phyloP scores from a whole-genome alignment of 805 yeast genomes.

The Lachancea sp. region DNA sequence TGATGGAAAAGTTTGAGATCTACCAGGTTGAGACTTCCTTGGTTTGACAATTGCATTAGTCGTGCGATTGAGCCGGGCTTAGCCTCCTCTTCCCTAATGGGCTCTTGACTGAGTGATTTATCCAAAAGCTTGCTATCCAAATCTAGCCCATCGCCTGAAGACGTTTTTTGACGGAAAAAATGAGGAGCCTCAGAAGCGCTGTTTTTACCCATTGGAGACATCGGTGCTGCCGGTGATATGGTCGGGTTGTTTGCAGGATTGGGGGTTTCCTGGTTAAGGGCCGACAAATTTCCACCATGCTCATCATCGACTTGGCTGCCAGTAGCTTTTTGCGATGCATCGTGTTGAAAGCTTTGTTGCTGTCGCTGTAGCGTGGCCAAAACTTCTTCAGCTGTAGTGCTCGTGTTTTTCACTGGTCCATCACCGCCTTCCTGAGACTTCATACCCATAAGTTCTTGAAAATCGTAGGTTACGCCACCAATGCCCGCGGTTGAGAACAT shows the following conservation, averaged over 20 bases:
- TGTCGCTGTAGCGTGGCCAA: constrained; percentile 27
- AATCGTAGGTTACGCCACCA: constrained; percentile 30
- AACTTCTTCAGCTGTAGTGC: constrained; percentile 25
- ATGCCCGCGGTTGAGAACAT: constrained; percentile 27
- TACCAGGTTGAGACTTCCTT: constrained; percentile 50
- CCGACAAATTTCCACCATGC: neutral
- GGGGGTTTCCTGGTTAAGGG: constrained; percentile 19
- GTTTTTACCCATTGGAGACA: constrained; percentile 20
- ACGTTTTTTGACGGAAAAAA: constrained; percentile 13
- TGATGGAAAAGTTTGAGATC: constrained; percentile 83
- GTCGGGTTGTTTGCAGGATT: constrained; percentile 22
- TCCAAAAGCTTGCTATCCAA: constrained; percentile 13
- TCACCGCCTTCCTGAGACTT: constrained; percentile 15
- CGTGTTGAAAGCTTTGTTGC: constrained; percentile 2
- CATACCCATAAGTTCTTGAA: constrained; percentile 24
- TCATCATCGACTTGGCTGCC: neutral
- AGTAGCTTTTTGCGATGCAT: neutral
- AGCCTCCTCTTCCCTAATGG: constrained; percentile 11
- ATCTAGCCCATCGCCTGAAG: constrained; percentile 9
- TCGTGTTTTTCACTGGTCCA: constrained; percentile 22
- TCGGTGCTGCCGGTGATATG: constrained; percentile 23
- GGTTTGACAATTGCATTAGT: constrained; percentile 22
- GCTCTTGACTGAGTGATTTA: constrained; percentile 16
- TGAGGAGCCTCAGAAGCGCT: constrained; percentile 1
- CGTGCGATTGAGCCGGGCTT: constrained; percentile 16